Conservation (phyloP, 768 basidiomycete species). For the Naganishia kalamii region DNA sequence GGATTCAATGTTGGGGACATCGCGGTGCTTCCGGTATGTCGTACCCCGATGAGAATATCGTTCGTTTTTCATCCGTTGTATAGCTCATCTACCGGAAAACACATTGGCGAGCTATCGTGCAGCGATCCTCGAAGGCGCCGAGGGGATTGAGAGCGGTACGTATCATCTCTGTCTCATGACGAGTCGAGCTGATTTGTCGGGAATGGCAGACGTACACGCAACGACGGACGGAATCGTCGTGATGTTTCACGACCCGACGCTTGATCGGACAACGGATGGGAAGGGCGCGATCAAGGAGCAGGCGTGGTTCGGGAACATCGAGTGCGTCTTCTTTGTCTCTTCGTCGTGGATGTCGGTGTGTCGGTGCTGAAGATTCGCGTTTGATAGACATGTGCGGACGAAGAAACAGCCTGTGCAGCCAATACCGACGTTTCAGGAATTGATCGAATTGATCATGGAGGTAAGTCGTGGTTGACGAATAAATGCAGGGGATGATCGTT, state of each 20-base stretch:
- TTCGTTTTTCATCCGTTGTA: neutral
- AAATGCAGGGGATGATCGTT: too few relatives aligned
- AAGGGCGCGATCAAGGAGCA: constrained; percentile 42
- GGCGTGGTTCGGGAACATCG: constrained; percentile 43
- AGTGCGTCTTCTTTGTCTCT: constrained; percentile 29
- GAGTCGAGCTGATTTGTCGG: neutral
- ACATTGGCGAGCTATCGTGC: constrained; percentile 44
- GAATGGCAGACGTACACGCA: constrained; percentile 37
- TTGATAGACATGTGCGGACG: constrained; percentile 43
- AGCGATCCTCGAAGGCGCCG: constrained; percentile 41
- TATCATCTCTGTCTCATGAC: constrained; percentile 1
- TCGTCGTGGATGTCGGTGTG: neutral
- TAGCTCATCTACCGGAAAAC: constrained; percentile 43
- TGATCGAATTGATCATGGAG: constrained; percentile 45
- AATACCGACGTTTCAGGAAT: constrained; percentile 45
- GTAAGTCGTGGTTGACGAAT: constrained; percentile 24
- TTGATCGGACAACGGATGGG: constrained; percentile 47
- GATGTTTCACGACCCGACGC: constrained; percentile 47
- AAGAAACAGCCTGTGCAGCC: constrained; percentile 44
- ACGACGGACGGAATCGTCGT: constrained; percentile 43
- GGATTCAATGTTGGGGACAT: constrained; percentile 44
- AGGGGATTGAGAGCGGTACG: constrained; percentile 45
- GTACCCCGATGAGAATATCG: neutral
- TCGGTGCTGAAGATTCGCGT: neutral
- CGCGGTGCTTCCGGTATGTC: constrained; percentile 34